A percentile compares a stretch with the other conserved stretches of the same genome.
These are phyloP conservation scores for Tuctoria greenei DNA, from an alignment of 176 grass and related monocot genomes.

Conservation along the genomic window DNA sequence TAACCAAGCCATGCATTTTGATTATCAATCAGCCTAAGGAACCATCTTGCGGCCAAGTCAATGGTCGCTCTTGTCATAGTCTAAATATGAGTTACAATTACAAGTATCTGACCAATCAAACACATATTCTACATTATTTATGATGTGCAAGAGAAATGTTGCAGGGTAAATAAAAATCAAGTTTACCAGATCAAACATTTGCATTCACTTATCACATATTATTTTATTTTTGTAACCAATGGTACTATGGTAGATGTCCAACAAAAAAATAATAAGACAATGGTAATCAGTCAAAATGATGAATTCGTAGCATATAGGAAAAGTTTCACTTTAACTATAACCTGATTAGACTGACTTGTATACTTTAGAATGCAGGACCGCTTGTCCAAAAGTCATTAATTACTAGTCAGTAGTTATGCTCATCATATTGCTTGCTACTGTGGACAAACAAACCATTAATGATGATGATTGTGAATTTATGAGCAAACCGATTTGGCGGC, in stretches of 20 bases:
- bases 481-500: neutral
- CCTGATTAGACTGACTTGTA: neutral
- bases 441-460: neutral
- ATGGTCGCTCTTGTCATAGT: neutral
- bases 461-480: neutral
- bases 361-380: neutral
- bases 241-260: neutral
- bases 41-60: neutral
- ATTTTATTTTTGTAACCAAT: neutral
- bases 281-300: neutral
- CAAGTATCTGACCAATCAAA: neutral
- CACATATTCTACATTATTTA: neutral
- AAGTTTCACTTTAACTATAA: neutral
- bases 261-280: neutral
- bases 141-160: neutral
- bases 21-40: neutral
- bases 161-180: neutral
- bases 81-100: neutral
- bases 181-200: neutral
- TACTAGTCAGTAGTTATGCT: neutral
- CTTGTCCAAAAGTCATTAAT: neutral
- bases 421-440: neutral
- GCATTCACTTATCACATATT: neutral
- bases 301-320: neutral
- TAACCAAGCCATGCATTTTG: neutral